Evolutionary conservation across 2,329 filamentous ascomycete species (phyloP).

Genomic region (Trichoderma pleuroti): DNA sequence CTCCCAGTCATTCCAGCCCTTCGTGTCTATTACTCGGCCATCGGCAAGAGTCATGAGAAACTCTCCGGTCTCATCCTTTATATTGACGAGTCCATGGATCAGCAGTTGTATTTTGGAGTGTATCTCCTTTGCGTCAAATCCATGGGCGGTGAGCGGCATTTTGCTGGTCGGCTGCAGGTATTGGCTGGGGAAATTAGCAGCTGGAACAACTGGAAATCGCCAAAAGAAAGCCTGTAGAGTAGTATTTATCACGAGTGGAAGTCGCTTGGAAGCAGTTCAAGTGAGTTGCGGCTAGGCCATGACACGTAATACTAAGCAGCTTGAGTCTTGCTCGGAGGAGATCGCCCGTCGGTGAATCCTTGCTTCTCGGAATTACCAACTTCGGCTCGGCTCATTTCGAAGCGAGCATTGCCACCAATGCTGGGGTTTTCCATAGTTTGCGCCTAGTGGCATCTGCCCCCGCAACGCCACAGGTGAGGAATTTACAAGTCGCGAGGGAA

Average conservation of each 20-base stretch:
- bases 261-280: background rate
- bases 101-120: conserved; percentile 8
- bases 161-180: background rate
- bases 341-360: background rate
- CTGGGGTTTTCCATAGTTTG: background rate
- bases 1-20: conserved; percentile 15
- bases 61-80: conserved; percentile 7
- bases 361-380: background rate
- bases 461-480: background rate
- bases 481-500: background rate
- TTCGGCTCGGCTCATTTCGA: conserved; percentile 10
- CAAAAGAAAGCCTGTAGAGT: background rate
- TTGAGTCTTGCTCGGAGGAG: background rate
- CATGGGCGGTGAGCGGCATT: background rate
- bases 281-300: background rate
- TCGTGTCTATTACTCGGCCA: conserved; percentile 9
- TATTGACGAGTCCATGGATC: conserved; percentile 4
- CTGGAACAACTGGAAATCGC: background rate
- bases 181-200: background rate
- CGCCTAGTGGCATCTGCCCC: background rate
- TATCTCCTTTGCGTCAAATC: conserved; percentile 4
- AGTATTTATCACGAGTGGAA: background rate
- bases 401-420: background rate
- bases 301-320: background rate
- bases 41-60: conserved; percentile 11